Evolutionary conservation across 768 basidiomycete species (phyloP).

Genomic region (Agrocybe chaxingu): DNA sequence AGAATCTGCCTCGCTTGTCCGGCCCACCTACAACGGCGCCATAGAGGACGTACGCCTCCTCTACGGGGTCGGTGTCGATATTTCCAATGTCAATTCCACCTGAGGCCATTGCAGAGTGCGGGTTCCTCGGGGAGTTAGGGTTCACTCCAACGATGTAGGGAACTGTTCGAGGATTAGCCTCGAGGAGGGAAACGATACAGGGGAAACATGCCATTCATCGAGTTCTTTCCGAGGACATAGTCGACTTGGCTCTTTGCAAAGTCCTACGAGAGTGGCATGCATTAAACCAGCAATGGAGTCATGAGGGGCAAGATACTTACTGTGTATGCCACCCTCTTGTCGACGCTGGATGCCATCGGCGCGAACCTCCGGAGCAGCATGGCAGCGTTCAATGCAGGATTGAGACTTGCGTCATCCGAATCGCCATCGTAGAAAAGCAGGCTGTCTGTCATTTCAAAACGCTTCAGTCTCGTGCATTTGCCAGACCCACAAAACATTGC

Average conservation of each 20-base stretch:
- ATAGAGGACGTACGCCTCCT: constrained; percentile 77
- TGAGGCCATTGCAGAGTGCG: constrained; percentile 86
- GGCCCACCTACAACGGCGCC: constrained; percentile 91
- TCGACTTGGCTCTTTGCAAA: constrained; percentile 78
- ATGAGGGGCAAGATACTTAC: constrained; percentile 31
- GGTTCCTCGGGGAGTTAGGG: constrained; percentile 88
- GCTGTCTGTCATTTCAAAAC: constrained; percentile 49
- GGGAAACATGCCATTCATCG: constrained; percentile 67
- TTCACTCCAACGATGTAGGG: constrained; percentile 88
- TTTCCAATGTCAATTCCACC: constrained; percentile 70
- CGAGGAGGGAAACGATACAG: neutral
- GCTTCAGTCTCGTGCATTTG: neutral
- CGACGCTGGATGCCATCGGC: constrained; percentile 60
- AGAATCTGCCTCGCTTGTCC: constrained; percentile 69
- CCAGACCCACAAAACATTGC: constrained; percentile 7
- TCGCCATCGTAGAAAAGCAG: constrained; percentile 81
- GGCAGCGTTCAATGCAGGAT: constrained; percentile 84
- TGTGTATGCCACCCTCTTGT: constrained; percentile 57
- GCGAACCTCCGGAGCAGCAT: constrained; percentile 81
- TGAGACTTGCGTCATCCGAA: constrained; percentile 75
- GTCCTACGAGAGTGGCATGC: constrained; percentile 32
- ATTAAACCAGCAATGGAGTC: neutral
- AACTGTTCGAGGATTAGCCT: constrained; percentile 30
- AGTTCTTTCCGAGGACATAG: constrained; percentile 85
- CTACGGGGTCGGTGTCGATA: constrained; percentile 68